Evolutionary conservation across 148 eudicot species (phyloP), one percentile per base, ranked within the genome.

Genomic region (Cornus controversa): DNA sequence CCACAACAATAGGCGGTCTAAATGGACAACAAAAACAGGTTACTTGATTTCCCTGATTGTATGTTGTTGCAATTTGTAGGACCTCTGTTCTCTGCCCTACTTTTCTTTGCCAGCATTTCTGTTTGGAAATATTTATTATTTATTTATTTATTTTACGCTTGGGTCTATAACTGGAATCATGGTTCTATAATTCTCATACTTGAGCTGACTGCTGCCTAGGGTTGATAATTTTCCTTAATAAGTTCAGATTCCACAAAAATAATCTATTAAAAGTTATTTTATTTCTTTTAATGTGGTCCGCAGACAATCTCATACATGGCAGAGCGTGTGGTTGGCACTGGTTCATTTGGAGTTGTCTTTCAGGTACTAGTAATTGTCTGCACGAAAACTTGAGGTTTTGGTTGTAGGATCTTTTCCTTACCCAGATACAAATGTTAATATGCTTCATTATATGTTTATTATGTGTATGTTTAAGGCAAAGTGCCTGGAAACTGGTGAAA

Each of bases 271-370:
- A 37, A 45, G 60, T 54, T 54, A 22, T 6, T 60, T 60, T 6
- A 22, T 22, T 60, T 53, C 65, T 0, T 54, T 29, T 53, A 14
- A 4, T 28, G 67, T 42, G 80, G 76, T 71, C 63, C 10, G 1
- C 90, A 95, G 98, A 91, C 96, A 67, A 76, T 93, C 84, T 91
- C 97, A 67, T 95, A 90, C 81, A 88, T 89, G 93, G 97, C 98
- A 11, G 98, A 95, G 75, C 96, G 96, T 78, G 97, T 95, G 79
- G 98, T 95, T 29, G 98, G 98, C 37, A 93, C 96, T 77, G 98
- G 98, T 82, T 91, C 98, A 53, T 95, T 95, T 82, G 98, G 98
- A 72, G 94, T 90, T 57, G 98, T 95, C 71, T 95, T 73, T 78
- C 96, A 93, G 97, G 98, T 95, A 86, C 28, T 64, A 53, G 67